A percentile compares a stretch with the other conserved stretches of the same genome.
Conservation (phyloP, 305 asterid genomes). For the Caryopteris hybrid region DNA sequence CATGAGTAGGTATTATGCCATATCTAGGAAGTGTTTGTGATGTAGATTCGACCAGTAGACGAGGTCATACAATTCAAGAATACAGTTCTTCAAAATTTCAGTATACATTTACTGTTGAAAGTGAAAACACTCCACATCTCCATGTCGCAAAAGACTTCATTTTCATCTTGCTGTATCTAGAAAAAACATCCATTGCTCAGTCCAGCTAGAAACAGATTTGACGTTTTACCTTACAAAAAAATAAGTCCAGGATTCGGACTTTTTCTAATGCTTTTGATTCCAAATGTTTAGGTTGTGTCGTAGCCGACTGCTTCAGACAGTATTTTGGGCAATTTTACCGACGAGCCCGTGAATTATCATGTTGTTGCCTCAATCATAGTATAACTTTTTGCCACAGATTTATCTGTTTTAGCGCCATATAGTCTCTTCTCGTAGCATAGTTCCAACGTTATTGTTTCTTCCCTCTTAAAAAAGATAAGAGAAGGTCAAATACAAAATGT, state of each 20-base stretch:
- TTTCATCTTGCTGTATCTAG: neutral
- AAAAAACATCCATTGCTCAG: neutral
- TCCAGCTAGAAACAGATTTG: neutral
- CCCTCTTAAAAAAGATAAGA: neutral
- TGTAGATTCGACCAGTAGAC: neutral
- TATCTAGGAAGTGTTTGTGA: neutral
- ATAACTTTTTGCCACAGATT: neutral
- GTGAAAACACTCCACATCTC: neutral
- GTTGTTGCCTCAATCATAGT: neutral
- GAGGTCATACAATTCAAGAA: neutral
- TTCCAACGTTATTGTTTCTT: neutral
- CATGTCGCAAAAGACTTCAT: too few relatives aligned
- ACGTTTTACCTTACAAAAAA: too few relatives aligned
- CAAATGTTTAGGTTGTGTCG: too few relatives aligned
- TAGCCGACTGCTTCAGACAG: too few relatives aligned
- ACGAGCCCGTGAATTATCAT: too few relatives aligned
- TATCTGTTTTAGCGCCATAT: neutral
- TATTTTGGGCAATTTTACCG: too few relatives aligned
- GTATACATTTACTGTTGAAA: neutral
- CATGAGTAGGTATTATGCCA: neutral
- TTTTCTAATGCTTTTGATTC: too few relatives aligned
- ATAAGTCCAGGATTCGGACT: too few relatives aligned
- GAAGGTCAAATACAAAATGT: neutral
- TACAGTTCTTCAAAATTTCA: neutral
- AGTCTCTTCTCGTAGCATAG: neutral